Evolutionary conservation across 345 rosid genomes (phyloP), one percentile per base, ranked within the genome.

Genomic region (Hibiscus mutabilis): DNA sequence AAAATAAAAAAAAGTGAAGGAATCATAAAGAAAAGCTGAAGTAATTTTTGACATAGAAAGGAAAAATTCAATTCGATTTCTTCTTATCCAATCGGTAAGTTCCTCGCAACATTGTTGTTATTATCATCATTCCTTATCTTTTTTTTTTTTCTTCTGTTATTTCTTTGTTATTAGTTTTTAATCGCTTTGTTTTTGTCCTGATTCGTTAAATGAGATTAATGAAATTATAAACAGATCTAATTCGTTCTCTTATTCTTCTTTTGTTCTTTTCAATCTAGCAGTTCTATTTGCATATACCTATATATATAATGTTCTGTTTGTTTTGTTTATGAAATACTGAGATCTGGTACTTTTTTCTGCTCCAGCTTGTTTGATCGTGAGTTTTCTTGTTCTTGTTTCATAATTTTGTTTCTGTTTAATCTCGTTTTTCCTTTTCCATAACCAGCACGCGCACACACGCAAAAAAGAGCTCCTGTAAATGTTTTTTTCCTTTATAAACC

Each of bases 21-120:
- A 56, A 72, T 71, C 59, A 64, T 75, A 56, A 71, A 74, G 16
- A 51, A n/a, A 51, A 68, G 72, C 15, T 65, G 13, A 76, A 51
- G 67, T 55, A 33, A 29, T 52, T 69, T 69, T 69, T 37, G 46
- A 68, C 58, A 25, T 25, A 25, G 29, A 33, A 52, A 52, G 11
- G 18, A 33, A 1, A 62, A 79, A 78, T 66, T 78, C 77, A 72
- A 56, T 79, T 60, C 67, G 5, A 69, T 75, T 77, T 66, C 80
- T 81, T 74, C 79, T 77, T 81, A 83, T 80, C 88, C 88, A 87
- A 84, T 84, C 87, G 75, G 88, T 89, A 85, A 87, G 92, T 79
- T 73, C 74, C 65, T 58, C 24, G 40, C 78, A 77, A 68, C 70
- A 60, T 60, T 72, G 33, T 18, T 52, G 9, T n/a, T 52, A 21